These are phyloP conservation scores for Blastocystis sp. DNA, from an alignment of 352 stramenopile species.

Conservation along the genomic window DNA sequence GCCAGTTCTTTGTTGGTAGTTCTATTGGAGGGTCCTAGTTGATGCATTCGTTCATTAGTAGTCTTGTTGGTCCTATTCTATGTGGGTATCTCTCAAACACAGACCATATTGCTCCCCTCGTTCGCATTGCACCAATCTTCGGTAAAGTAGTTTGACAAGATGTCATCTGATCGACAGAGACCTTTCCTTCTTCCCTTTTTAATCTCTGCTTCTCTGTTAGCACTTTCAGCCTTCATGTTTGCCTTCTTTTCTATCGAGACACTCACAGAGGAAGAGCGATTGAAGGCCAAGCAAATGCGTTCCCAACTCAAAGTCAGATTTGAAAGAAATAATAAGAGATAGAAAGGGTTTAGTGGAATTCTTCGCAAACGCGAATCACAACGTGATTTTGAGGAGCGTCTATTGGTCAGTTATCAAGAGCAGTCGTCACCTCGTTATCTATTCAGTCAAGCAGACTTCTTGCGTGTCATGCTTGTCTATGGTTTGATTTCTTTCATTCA, in stretches of 20 bases:
- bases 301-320: not conserved
- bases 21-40: not conserved
- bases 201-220: not conserved
- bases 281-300: not conserved
- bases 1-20: slow-evolving; percentile 13
- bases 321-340: not conserved
- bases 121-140: not conserved
- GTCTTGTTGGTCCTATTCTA: slow-evolving; percentile 37
- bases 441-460: slow-evolving; percentile 21
- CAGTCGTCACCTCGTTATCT: slow-evolving; percentile 13
- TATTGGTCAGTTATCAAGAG: not conserved
- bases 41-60: not conserved
- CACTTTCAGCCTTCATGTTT: not conserved
- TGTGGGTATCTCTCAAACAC: slow-evolving; percentile 7
- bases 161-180: not conserved
- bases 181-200: slow-evolving; percentile 25
- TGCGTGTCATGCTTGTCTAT: not conserved
- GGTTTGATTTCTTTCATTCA: slow-evolving; percentile 12
- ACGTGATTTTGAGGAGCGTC: not conserved
- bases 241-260: slow-evolving; percentile 23
- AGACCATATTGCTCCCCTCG: not conserved
- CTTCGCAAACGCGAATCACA: not conserved
- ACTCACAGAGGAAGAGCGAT: slow-evolving; percentile 15
- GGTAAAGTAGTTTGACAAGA: too few species aligned
- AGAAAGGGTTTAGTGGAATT: slow-evolving; percentile 33